Percentiles rank a stretch among this genome's conserved stretches.
Conservation (phyloP, 495 filamentous ascomycete species). For the Penicillium canariense region DNA sequence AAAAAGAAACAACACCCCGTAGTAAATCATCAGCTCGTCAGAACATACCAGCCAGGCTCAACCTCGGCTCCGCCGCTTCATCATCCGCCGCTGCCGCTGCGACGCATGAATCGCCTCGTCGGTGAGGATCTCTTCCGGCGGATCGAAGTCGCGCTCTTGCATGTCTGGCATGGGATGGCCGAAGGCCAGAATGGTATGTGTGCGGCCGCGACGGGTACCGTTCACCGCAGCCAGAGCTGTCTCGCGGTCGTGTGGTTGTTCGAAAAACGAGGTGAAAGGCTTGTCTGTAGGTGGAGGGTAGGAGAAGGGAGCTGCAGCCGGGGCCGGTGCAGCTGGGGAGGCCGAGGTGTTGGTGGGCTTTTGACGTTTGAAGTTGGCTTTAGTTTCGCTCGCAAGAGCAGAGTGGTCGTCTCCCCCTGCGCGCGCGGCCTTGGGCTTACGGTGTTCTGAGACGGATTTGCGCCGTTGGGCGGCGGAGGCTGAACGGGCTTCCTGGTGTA, state of each 20-base stretch:
- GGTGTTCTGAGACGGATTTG: conserved; percentile 20
- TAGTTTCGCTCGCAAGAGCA: conserved; percentile 21
- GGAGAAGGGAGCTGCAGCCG: conserved; percentile 69
- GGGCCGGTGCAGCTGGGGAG: conserved; percentile 42
- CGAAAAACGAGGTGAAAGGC: conserved; percentile 84
- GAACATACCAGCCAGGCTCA: neutral
- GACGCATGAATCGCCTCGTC: conserved; percentile 63
- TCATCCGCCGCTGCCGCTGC: conserved; percentile 56
- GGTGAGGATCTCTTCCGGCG: conserved; percentile 69
- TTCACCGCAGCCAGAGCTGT: conserved; percentile 61
- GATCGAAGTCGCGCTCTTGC: conserved; percentile 63
- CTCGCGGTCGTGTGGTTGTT: conserved; percentile 71
- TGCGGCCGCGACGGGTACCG: conserved; percentile 43
- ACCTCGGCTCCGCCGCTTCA: conserved; percentile 37
- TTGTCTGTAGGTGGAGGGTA: conserved; percentile 42
- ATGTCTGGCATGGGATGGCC: conserved; percentile 78
- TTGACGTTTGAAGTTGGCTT: conserved; percentile 33
- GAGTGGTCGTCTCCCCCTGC: conserved; percentile 11
- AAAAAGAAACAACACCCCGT: neutral
- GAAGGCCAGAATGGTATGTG: conserved; percentile 56
- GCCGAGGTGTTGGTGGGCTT: conserved; percentile 8
- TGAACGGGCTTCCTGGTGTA: conserved; percentile 65
- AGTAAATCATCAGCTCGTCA: neutral
- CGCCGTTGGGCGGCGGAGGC: conserved; percentile 35
- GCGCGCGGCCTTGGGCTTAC: conserved; percentile 12